Percentiles rank a stretch among this genome's conserved stretches.
Evolutionary conservation across 768 basidiomycete species (phyloP).

Genomic region (Suillus decipiens): DNA sequence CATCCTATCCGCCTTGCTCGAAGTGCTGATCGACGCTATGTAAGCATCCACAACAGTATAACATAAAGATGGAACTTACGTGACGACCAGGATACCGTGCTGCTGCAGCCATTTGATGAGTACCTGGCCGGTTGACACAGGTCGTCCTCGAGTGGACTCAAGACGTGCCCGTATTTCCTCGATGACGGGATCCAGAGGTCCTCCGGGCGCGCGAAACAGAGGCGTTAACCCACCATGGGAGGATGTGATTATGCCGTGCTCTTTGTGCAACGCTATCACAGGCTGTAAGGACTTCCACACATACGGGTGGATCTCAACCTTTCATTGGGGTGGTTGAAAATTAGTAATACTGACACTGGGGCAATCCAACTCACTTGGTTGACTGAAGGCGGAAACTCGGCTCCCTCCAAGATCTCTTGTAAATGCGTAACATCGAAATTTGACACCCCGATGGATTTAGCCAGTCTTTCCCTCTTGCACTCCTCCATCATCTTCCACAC

Average conservation of each 20-base stretch:
- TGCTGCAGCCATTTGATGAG: slow-evolving; percentile 22
- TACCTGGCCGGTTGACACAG: slow-evolving; percentile 22
- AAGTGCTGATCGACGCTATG: slow-evolving; percentile 18
- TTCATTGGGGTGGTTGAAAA: not conserved
- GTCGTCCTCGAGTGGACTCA: slow-evolving; percentile 15
- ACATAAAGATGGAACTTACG: not conserved
- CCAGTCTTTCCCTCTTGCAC: slow-evolving; percentile 44
- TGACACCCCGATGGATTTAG: slow-evolving; percentile 61
- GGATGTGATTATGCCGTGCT: slow-evolving; percentile 22
- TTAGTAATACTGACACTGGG: not conserved
- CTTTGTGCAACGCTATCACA: slow-evolving; percentile 21
- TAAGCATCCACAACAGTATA: not conserved
- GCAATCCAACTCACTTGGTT: slow-evolving; percentile 55
- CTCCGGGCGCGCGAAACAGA: not conserved
- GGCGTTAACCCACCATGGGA: slow-evolving; percentile 34
- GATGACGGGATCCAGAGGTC: slow-evolving; percentile 31
- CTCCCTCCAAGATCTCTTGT: slow-evolving; percentile 49
- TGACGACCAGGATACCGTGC: slow-evolving; percentile 7
- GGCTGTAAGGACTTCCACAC: slow-evolving; percentile 32
- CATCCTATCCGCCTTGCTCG: slow-evolving; percentile 23
- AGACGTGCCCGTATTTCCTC: slow-evolving; percentile 23
- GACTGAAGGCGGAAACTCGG: slow-evolving; percentile 61
- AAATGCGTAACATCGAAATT: slow-evolving; percentile 61
- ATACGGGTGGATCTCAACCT: slow-evolving; percentile 76
- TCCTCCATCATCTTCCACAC: slow-evolving; percentile 61